A percentile compares a stretch with the other conserved stretches of the same genome.
phyloP scores from a whole-genome alignment of 306 rosid genomes.

The Cyamopsis tetragonoloba region DNA sequence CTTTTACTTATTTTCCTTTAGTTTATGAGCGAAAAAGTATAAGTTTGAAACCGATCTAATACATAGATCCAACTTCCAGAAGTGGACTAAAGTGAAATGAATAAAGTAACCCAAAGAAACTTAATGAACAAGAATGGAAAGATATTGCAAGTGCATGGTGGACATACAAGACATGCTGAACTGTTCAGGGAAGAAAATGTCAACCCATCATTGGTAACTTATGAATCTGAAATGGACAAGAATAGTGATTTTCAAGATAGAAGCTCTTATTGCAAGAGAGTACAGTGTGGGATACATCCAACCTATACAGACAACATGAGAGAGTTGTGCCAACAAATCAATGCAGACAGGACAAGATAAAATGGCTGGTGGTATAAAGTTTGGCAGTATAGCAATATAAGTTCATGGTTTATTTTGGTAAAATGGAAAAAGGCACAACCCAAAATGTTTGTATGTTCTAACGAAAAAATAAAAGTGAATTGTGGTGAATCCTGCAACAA shows the following conservation, averaged over 20 bases:
- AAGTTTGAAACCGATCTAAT: background rate
- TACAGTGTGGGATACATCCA: background rate
- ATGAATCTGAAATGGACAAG: background rate
- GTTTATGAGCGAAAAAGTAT: background rate
- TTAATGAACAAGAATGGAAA: background rate
- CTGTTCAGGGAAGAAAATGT: background rate
- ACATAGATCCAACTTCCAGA: slow-evolving; percentile 3
- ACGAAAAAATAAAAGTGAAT: background rate
- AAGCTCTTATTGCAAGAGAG: background rate
- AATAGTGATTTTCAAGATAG: background rate
- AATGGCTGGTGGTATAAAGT: background rate
- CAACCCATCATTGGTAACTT: background rate
- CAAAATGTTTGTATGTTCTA: background rate
- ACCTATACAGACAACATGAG: background rate
- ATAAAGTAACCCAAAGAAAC: background rate
- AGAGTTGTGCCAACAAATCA: background rate
- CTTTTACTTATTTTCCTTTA: background rate
- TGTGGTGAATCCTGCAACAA: background rate
- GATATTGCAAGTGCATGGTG: background rate
- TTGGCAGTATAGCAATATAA: background rate
- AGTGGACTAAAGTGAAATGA: background rate
- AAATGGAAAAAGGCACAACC: background rate
- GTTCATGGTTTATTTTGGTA: slow-evolving; percentile 1
- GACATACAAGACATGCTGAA: background rate
- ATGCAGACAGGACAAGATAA: background rate